Percentiles rank a stretch among this genome's conserved stretches.
Conservation (phyloP, 108 stramenopile genomes). For the Nitzschia palea region DNA sequence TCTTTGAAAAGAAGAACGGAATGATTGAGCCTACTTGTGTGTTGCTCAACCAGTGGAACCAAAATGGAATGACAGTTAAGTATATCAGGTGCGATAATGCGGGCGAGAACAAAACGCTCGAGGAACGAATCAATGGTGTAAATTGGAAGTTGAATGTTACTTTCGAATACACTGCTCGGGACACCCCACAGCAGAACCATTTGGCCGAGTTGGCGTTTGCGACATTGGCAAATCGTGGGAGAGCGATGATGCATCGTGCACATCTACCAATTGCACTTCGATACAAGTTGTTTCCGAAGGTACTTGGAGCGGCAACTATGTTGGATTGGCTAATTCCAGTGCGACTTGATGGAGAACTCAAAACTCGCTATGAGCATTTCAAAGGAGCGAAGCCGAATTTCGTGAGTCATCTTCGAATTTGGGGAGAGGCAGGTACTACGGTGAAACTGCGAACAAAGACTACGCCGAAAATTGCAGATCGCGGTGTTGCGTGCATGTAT, state of each 20-base stretch:
- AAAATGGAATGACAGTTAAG: conserved; percentile 5
- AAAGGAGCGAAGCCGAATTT: too few species aligned
- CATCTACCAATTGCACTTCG: neutral
- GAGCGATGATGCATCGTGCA: conserved; percentile 5
- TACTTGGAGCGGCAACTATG: conserved; percentile 3
- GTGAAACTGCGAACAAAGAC: too few species aligned
- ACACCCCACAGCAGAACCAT: conserved; percentile 32
- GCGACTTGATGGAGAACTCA: too few species aligned
- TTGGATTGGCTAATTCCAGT: conserved; percentile 23
- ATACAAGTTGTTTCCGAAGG: conserved; percentile 3
- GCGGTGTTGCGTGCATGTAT: conserved; percentile 24
- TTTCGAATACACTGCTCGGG: conserved; percentile 24
- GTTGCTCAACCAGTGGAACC: conserved; percentile 2
- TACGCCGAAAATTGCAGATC: too few species aligned
- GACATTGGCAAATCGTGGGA: neutral
- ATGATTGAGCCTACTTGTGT: conserved; percentile 21
- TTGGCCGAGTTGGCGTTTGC: conserved; percentile 37
- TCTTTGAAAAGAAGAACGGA: too few species aligned
- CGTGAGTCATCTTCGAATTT: too few species aligned
- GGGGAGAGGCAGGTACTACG: too few species aligned
- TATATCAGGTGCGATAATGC: conserved; percentile 19
- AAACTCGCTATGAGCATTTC: too few species aligned
- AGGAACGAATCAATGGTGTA: neutral
- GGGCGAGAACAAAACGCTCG: conserved; percentile 13
- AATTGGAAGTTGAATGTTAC: conserved; percentile 24